Evolutionary conservation across 2,329 filamentous ascomycete genomes (phyloP).

Genomic region (Penicillium sclerotiorum): DNA sequence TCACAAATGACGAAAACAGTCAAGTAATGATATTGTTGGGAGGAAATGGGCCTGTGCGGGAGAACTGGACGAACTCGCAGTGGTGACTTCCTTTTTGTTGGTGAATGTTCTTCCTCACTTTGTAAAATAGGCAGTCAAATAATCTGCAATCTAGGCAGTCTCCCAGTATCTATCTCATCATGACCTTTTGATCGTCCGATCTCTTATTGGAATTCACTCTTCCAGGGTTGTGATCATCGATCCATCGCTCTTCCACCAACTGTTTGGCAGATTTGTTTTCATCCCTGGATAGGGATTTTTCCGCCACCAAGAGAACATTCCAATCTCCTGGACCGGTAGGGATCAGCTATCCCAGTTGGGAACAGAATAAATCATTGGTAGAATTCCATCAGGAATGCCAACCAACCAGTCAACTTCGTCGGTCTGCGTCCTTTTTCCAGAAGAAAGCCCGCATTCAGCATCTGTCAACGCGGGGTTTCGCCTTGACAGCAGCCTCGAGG

Average conservation of each 20-base stretch:
- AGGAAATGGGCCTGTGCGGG: neutral
- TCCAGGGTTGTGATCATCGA: neutral
- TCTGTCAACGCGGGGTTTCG: conserved; percentile 1
- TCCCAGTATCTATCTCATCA: too few relatives aligned
- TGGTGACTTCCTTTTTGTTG: neutral
- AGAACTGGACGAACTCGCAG: neutral
- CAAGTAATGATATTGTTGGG: neutral
- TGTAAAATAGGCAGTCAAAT: too few relatives aligned
- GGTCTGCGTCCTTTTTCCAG: conserved; percentile 5
- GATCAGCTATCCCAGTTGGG: conserved; percentile 9
- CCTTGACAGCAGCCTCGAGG: too few relatives aligned
- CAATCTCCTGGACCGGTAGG: conserved; percentile 3
- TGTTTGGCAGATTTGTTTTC: conserved; percentile 10
- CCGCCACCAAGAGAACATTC: conserved; percentile 17
- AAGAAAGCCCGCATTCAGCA: conserved; percentile 9
- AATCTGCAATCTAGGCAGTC: too few relatives aligned
- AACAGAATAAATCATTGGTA: conserved; percentile 10
- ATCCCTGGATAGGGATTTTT: conserved; percentile 22
- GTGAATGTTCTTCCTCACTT: too few relatives aligned
- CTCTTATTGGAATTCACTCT: neutral
- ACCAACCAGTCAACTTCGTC: conserved; percentile 1
- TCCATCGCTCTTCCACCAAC: neutral
- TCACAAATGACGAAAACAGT: conserved; percentile 5
- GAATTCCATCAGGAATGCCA: conserved; percentile 5
- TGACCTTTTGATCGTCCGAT: neutral